Evolutionary conservation across 1,284 basidiomycete species (phyloP), one percentile per base, ranked within the genome.

Genomic region (Butyriboletus appendiculatus): DNA sequence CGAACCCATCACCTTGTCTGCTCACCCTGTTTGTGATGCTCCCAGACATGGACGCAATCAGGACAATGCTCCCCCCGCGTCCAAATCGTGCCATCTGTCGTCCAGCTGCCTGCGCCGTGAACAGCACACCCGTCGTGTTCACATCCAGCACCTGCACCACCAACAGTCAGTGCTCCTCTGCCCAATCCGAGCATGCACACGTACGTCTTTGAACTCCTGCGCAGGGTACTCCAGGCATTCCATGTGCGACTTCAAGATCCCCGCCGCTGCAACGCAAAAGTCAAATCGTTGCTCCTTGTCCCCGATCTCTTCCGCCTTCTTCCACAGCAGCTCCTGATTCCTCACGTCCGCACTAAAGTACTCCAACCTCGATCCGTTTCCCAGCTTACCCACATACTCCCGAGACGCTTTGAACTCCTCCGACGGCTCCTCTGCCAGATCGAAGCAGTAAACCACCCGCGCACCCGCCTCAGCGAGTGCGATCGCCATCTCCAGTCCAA

Each of bases 1-100:
- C 18, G 0, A 41, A 0, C 18, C 6, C 18, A 0, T 16, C 22
- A n/a, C 18, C 0, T 11, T 12, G 2, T 14, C 32, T 3, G 55
- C 78, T 48, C 62, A 87, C 91, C 72, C 75, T 83, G 75, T 94
- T 94, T 50, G 90, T 90, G 60, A 94, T 85, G 49, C 85, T 85
- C 16, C 91, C 93, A 43, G 88, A 90, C 90, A 95, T 94, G 55
- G 89, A 92, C 22, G 89, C 92, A 61, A 94, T 86, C 57, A 67
- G 73, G 59, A 92, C 81, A 60, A 95, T 92, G 61, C 90, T 92
- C 1, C 91, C 92, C 15, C 79, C 77, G n/a, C 77, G 81, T 7
- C 83, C 81, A 60, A 86, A 90, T 30, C 83, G 78, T 18, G 68
- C 75, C 88, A 91, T 92, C 71, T 90, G 84, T 53, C 83, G 77